Conservation (phyloP, 2,329 filamentous ascomycete genomes). For the Calonectria leucothoes region DNA sequence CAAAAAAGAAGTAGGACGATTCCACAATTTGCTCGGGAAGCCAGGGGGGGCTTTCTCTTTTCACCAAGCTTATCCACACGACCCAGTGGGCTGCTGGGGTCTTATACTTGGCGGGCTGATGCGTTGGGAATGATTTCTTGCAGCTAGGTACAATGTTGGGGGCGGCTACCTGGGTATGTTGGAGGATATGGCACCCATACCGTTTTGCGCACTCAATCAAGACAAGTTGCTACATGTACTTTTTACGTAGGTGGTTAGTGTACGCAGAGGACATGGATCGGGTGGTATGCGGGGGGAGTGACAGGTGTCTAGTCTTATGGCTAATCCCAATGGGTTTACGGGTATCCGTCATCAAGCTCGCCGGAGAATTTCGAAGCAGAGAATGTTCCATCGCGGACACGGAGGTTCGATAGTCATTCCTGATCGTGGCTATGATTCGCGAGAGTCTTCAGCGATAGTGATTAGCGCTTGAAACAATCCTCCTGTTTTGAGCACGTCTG, state of each 20-base stretch:
- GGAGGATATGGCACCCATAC: not conserved
- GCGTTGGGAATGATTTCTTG: not conserved
- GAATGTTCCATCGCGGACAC: not conserved
- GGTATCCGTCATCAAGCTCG: not conserved
- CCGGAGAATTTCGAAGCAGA: no score
- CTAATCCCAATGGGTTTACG: not conserved
- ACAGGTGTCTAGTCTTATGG: not conserved
- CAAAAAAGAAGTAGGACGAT: not conserved
- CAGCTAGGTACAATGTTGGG: not conserved
- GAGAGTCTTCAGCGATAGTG: no score
- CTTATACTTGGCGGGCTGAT: not conserved
- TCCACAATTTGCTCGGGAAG: not conserved
- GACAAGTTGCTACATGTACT: not conserved
- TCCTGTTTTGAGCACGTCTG: not conserved
- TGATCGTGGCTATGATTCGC: not conserved
- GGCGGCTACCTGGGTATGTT: not conserved
- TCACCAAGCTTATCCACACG: not conserved
- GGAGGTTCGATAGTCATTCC: not conserved
- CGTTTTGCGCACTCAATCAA: not conserved
- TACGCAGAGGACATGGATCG: not conserved
- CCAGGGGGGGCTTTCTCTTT: not conserved
- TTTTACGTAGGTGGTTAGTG: not conserved
- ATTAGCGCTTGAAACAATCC: not conserved
- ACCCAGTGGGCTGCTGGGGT: not conserved
- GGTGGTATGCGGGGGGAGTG: not conserved